Evolutionary conservation across 495 filamentous ascomycete species (phyloP).

Genomic region (Penicillium nucicola): DNA sequence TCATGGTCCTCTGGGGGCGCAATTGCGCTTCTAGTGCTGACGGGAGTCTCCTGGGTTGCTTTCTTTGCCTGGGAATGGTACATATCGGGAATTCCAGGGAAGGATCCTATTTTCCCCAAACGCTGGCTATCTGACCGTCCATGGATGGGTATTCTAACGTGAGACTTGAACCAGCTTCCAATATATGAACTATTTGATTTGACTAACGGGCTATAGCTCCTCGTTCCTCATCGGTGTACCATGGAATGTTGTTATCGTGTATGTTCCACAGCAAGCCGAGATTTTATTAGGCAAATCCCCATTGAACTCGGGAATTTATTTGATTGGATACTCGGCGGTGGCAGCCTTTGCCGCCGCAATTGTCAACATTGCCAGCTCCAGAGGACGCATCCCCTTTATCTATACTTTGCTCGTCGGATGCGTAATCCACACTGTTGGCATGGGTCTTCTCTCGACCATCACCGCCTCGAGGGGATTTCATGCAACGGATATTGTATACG

Average conservation of each 20-base stretch:
- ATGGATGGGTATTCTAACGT: constrained; percentile 35
- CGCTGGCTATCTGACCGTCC: constrained; percentile 30
- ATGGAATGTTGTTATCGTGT: constrained; percentile 52
- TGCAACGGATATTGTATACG: constrained; percentile 46
- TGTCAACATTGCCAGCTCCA: constrained; percentile 42
- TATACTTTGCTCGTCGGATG: constrained; percentile 46
- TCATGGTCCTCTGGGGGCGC: constrained; percentile 37
- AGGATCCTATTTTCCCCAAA: constrained; percentile 37
- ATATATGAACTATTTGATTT: neutral
- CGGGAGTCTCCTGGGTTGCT: constrained; percentile 28
- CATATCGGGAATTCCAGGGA: constrained; percentile 20
- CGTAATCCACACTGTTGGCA: constrained; percentile 48
- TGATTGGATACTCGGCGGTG: constrained; percentile 52
- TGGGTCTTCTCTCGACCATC: constrained; percentile 46
- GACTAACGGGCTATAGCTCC: constrained; percentile 8
- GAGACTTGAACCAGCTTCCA: neutral
- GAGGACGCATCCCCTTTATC: constrained; percentile 40
- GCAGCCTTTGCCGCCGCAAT: constrained; percentile 48
- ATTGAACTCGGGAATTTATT: constrained; percentile 49
- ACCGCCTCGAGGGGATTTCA: constrained; percentile 26
- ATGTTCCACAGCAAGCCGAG: constrained; percentile 60
- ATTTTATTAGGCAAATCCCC: constrained; percentile 47
- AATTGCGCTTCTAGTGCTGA: constrained; percentile 41
- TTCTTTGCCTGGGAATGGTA: constrained; percentile 41
- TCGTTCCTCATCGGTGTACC: constrained; percentile 46